These are phyloP conservation scores for Seiridium cupressi DNA, from an alignment of 2,329 filamentous ascomycete genomes.

Conservation along the genomic window DNA sequence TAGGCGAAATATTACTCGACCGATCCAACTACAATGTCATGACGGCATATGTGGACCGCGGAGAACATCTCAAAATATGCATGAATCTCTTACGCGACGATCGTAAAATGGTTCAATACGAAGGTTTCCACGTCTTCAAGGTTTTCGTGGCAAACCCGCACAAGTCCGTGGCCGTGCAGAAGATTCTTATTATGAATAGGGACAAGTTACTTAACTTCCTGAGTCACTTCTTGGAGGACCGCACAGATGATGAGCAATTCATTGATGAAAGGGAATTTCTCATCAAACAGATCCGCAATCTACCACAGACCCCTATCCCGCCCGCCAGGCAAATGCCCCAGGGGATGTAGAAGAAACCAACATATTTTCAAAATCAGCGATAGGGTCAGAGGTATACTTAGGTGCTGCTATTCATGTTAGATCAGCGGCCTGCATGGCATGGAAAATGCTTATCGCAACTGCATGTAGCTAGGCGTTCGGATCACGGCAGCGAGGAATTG, in stretches of 20 bases:
- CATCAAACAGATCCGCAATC: slow-evolving; percentile 84
- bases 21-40: slow-evolving; percentile 97
- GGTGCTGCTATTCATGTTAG: not conserved
- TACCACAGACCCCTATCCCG: slow-evolving; percentile 57
- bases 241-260: slow-evolving; percentile 97
- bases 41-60: slow-evolving; percentile 93
- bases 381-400: too few species aligned
- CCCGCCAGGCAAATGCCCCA: slow-evolving; percentile 40
- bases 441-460: not conserved
- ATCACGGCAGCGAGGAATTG: not conserved
- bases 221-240: slow-evolving; percentile 87
- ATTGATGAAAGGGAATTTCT: slow-evolving; percentile 97
- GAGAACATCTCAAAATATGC: slow-evolving; percentile 94
- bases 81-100: slow-evolving; percentile 97
- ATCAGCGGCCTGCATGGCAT: not conserved
- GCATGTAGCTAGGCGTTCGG: slow-evolving; percentile 10
- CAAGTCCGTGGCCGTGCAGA: slow-evolving; percentile 93
- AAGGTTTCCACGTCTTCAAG: slow-evolving; percentile 99
- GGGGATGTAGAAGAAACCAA: slow-evolving; percentile 15
- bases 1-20: slow-evolving; percentile 92
- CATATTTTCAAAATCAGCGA: not conserved
- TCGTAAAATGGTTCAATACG: slow-evolving; percentile 98
- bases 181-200: slow-evolving; percentile 94
- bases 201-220: slow-evolving; percentile 88
- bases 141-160: slow-evolving; percentile 98